Percentiles rank a stretch among this genome's conserved stretches.
phyloP scores from a whole-genome alignment of 2,329 filamentous ascomycete genomes.

The Cadophora sp. region DNA sequence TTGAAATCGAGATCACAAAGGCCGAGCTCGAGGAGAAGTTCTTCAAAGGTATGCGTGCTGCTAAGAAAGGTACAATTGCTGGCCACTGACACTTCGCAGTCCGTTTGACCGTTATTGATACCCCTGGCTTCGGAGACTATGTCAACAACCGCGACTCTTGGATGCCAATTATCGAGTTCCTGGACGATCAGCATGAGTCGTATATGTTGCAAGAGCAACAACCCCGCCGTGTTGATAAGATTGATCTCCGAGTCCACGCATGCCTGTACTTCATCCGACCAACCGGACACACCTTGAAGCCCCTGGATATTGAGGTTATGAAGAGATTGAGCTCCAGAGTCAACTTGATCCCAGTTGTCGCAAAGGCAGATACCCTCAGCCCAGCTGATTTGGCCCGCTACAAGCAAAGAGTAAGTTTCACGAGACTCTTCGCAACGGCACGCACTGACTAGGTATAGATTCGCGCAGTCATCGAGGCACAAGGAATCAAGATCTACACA shows the following conservation, averaged over 20 bases:
- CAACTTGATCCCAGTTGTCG: slow-evolving; percentile 97
- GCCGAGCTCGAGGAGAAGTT: slow-evolving; percentile 99
- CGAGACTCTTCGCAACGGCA: slow-evolving; percentile 37
- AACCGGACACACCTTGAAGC: slow-evolving; percentile 97
- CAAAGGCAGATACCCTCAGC: slow-evolving; percentile 98
- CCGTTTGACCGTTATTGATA: slow-evolving; percentile 98
- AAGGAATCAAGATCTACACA: slow-evolving; percentile 99
- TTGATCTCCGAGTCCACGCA: slow-evolving; percentile 97
- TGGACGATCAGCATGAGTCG: slow-evolving; percentile 99
- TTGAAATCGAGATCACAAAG: slow-evolving; percentile 99
- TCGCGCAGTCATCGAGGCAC: slow-evolving; percentile 92
- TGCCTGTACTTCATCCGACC: slow-evolving; percentile 99
- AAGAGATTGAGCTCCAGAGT: slow-evolving; percentile 98
- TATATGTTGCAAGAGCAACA: slow-evolving; percentile 99
- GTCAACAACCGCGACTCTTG: slow-evolving; percentile 99
- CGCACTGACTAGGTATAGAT: slow-evolving; percentile 65
- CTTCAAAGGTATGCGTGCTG: slow-evolving; percentile 83
- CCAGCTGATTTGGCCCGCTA: slow-evolving; percentile 89
- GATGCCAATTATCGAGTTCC: slow-evolving; percentile 99
- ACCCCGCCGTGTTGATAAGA: slow-evolving; percentile 97
- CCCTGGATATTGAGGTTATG: slow-evolving; percentile 99
- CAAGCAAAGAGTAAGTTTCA: slow-evolving; percentile 82
- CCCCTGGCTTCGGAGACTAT: slow-evolving; percentile 98
- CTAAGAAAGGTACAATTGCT: background rate
- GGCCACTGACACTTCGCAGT: slow-evolving; percentile 61